Percentiles rank a stretch among this genome's conserved stretches.
Conservation (phyloP, 805 yeast genomes). For the Maudiozyma pseudohumilis region DNA sequence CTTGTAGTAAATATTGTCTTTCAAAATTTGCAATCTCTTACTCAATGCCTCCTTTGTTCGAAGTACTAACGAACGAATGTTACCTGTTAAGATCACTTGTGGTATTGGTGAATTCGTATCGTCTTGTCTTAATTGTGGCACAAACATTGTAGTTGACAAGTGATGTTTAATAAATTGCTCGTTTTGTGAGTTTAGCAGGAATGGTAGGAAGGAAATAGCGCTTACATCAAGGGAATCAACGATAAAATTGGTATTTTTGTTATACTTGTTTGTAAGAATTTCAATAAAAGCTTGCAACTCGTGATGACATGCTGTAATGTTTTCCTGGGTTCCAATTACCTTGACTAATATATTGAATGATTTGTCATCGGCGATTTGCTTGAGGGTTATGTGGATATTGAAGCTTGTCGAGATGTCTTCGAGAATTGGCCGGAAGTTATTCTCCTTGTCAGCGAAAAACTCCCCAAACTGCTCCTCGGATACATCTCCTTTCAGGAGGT, state of each 20-base stretch:
- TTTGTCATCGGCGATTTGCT: not conserved
- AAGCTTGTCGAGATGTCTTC: conserved; percentile 3
- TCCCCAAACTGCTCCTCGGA: not conserved
- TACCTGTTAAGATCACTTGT: conserved; percentile 16
- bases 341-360: not conserved
- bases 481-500: not conserved
- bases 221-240: conserved; percentile 16
- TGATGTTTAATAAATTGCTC: conserved; percentile 10
- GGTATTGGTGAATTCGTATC: conserved; percentile 1
- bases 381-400: conserved; percentile 3
- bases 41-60: conserved; percentile 14
- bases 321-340: conserved; percentile 14
- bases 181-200: conserved; percentile 14
- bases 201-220: conserved; percentile 17
- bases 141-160: not conserved
- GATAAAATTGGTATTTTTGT: conserved; percentile 5
- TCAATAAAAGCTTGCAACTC: conserved; percentile 13
- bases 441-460: not conserved
- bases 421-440: not conserved
- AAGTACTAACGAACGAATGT: conserved; percentile 11
- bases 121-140: not conserved
- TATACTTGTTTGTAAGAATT: conserved; percentile 4
- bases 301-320: conserved; percentile 11
- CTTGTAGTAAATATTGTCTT: conserved; percentile 10
- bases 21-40: conserved; percentile 6